Evolutionary conservation across 352 stramenopile species (phyloP), one percentile per base, ranked within the genome.

Genomic region (Globisporangium recalcitrans): DNA sequence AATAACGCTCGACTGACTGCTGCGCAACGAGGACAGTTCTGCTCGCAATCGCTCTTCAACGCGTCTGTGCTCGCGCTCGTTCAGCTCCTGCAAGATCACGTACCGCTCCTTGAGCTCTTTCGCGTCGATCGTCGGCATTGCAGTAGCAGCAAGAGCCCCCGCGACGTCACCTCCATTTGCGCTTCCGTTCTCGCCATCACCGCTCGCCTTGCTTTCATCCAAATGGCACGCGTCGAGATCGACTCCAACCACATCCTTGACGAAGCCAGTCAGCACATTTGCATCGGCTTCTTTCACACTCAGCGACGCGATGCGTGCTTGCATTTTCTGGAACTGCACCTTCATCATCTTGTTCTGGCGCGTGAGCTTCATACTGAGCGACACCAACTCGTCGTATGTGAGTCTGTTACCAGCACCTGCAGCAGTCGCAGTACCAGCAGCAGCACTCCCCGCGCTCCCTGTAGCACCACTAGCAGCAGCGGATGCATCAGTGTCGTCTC

Each of bases 341-440:
- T 91, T 91, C 83, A 93, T 90, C 44, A 93, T 68, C 63, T 93
- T 93, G 72, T 95, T 95, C 68, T 95, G 86, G 19, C 85, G 74
- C 62, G 84, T 95, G 56, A 93, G 78, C 70, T 95, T 95, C 84
- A 93, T 91, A 57, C 82, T 95, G 32, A 95, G 74, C 49, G 78
- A 68, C 34, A 95, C 70, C 3, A 95, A 65, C 63, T 95, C 82
- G 27, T 95, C 86, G 60, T 95, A 95, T 52, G 79, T 78, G n/a
- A 75, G 78, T 29, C 63, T 62, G 62, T 63, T 71, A 13, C 63
- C 63, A 11, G 49, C n/a, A 44, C 38, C 29, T 2, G 13, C 38
- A 26, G 34, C 16, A 46, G 19, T 52, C 31, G 60, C 24, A 3
- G 49, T 19, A 40, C 14, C 29, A 19, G 7, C 13, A 48, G 49